Evolutionary conservation across 176 grass and related monocot genomes (phyloP), one percentile per base, ranked within the genome.

Genomic region (Triticum urartu): DNA sequence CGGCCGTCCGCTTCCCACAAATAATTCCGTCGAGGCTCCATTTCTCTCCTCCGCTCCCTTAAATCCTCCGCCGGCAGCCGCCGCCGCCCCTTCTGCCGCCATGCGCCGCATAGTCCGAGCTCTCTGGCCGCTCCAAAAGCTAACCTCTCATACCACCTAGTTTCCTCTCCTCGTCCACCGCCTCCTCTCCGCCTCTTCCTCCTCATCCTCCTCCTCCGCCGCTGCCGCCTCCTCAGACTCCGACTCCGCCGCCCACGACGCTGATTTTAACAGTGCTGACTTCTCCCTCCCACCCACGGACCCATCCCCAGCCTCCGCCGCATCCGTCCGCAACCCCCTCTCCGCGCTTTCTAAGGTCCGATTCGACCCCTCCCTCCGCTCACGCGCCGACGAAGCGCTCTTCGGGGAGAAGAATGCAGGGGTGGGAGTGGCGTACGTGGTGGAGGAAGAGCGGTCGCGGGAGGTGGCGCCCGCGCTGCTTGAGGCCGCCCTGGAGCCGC

Each of bases 381-480:
- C 86, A 13, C 92, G 88, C 78, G 93, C 90, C 52, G 93, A 98
- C 47, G 90, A 90, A 81, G 91, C 77, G 72, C 88, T 95, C 20
- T 91, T 94, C 50, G 92, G 94, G 21, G 86, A 86, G 82, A 90
- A 67, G 65, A 72, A 50, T 42, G 71, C 74, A 15, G 64, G 21
- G 21, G 40, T 64, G 47, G 4, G 12, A 33, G 7, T 66, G 54
- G 69, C 50, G 35, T 52, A 54, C 7, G 45, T 35, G 15, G 85
- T 77, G 30, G 89, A 93, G 38, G 90, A 76, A 84, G 90, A 95
- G 69, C 88, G 64, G 43, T 85, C 88, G 18, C 52, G 91, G 60
- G 87, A 89, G 45, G 91, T 98, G 17, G 95, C 93, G 56, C 73
- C 91, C 52, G 91, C 93, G 42, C 91, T 98, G 30, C 91, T 98